Conservation (phyloP, 2,329 filamentous ascomycete genomes). For the Zasmidium cellare region DNA sequence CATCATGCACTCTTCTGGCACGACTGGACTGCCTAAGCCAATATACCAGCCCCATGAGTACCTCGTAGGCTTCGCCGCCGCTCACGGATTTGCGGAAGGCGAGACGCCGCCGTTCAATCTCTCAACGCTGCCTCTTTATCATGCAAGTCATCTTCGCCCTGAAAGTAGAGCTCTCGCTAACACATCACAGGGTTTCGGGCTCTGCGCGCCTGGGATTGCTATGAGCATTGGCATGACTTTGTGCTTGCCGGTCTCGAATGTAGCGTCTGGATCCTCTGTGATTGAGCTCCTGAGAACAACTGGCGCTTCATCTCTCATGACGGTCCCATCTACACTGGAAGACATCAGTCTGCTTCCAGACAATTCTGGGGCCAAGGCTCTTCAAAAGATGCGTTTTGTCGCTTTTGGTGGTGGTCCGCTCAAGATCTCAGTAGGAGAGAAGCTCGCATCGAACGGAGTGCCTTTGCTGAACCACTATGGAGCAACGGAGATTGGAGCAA, state of each 20-base stretch:
- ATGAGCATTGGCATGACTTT: constrained; percentile 1
- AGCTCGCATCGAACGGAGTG: neutral
- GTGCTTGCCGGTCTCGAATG: neutral
- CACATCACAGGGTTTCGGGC: neutral
- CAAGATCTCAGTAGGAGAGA: neutral
- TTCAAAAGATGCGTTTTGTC: neutral
- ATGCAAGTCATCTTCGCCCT: neutral
- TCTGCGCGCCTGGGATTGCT: neutral
- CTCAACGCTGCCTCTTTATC: neutral
- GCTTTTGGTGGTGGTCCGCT: neutral
- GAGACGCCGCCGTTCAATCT: neutral
- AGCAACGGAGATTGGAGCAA: neutral
- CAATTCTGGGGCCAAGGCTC: neutral
- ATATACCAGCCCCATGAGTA: neutral
- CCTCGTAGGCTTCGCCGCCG: neutral
- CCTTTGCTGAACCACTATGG: constrained; percentile 1
- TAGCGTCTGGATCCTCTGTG: neutral
- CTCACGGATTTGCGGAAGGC: neutral
- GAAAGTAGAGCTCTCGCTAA: no score
- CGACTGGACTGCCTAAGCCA: constrained; percentile 1
- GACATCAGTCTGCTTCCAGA: neutral
- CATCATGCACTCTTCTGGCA: constrained; percentile 1
- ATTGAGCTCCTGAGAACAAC: neutral
- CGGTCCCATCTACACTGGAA: neutral
- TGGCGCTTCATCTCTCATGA: neutral